Percentiles rank a stretch among this genome's conserved stretches.
phyloP scores from a whole-genome alignment of 768 basidiomycete species.

The Lactarius trivialis region DNA sequence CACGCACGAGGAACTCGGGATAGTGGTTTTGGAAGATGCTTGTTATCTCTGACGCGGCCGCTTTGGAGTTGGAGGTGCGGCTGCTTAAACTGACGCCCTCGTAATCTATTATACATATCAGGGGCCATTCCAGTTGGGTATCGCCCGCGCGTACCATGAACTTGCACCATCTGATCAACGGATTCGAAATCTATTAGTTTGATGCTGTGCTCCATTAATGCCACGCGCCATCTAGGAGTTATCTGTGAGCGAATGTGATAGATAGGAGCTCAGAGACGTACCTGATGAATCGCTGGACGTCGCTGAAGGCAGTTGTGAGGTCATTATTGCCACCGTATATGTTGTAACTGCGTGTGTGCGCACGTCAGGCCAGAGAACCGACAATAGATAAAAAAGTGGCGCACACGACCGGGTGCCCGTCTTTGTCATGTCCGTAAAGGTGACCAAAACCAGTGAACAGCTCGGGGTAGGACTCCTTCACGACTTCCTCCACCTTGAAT shows the following conservation, averaged over 20 bases:
- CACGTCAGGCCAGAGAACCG: neutral
- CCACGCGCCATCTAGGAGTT: slow-evolving; percentile 64
- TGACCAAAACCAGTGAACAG: slow-evolving; percentile 49
- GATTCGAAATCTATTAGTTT: slow-evolving; percentile 60
- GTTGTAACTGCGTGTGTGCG: slow-evolving; percentile 55
- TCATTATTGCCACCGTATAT: slow-evolving; percentile 68
- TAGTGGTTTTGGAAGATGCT: slow-evolving; percentile 73
- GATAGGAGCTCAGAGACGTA: slow-evolving; percentile 26
- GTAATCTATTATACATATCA: slow-evolving; percentile 46
- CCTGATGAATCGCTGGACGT: slow-evolving; percentile 72
- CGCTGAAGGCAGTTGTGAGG: slow-evolving; percentile 65
- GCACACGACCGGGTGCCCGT: slow-evolving; percentile 61
- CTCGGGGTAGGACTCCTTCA: slow-evolving; percentile 42
- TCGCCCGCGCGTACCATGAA: slow-evolving; percentile 19
- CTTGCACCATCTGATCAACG: slow-evolving; percentile 34
- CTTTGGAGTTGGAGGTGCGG: slow-evolving; percentile 69
- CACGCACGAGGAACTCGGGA: slow-evolving; percentile 65
- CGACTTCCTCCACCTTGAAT: slow-evolving; percentile 53
- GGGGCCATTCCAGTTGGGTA: neutral
- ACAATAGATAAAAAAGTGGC: slow-evolving; percentile 25
- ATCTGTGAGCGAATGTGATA: neutral
- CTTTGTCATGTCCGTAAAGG: slow-evolving; percentile 65
- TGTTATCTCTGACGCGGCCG: slow-evolving; percentile 66
- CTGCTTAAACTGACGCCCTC: slow-evolving; percentile 60
- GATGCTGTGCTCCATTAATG: slow-evolving; percentile 66